These are phyloP conservation scores for Boletus rubropictus DNA, from an alignment of 768 basidiomycete species.

Conservation along the genomic window DNA sequence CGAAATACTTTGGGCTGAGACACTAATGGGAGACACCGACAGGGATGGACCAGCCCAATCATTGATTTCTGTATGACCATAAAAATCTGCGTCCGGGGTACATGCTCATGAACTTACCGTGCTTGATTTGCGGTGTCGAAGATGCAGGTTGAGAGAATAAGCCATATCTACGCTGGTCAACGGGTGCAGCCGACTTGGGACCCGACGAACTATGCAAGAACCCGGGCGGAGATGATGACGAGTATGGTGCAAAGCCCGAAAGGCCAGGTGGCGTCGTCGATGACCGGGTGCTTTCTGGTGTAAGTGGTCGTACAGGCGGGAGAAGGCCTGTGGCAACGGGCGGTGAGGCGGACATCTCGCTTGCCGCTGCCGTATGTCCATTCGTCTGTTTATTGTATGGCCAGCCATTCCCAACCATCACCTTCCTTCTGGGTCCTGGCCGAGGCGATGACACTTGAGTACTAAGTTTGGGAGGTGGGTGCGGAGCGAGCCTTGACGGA, in stretches of 20 bases:
- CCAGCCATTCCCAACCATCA: slow-evolving; percentile 47
- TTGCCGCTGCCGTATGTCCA: slow-evolving; percentile 16
- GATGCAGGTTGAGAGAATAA: slow-evolving; percentile 14
- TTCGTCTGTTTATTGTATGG: slow-evolving; percentile 31
- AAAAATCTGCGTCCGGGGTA: not conserved
- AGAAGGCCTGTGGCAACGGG: slow-evolving; percentile 9
- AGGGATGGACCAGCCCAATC: slow-evolving; percentile 23
- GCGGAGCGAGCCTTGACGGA: slow-evolving; percentile 35
- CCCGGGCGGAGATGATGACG: slow-evolving; percentile 32
- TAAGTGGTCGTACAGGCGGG: slow-evolving; percentile 17
- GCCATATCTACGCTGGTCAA: slow-evolving; percentile 18
- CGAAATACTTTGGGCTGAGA: slow-evolving; percentile 15
- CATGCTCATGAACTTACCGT: slow-evolving; percentile 18
- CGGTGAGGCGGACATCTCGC: slow-evolving; percentile 14
- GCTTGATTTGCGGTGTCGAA: slow-evolving; percentile 26
- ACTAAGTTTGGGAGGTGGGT: slow-evolving; percentile 4
- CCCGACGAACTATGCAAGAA: slow-evolving; percentile 30
- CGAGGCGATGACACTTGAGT: slow-evolving; percentile 12
- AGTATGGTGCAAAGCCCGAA: slow-evolving; percentile 28
- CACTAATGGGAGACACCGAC: slow-evolving; percentile 13
- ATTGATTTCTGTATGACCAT: slow-evolving; percentile 16
- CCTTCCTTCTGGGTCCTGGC: slow-evolving; percentile 16
- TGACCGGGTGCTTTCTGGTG: slow-evolving; percentile 31
- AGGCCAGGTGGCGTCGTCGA: slow-evolving; percentile 31
- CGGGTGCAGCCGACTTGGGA: slow-evolving; percentile 15